Percentiles rank a stretch among this genome's conserved stretches.
Conservation (phyloP, 2,329 filamentous ascomycete genomes). For the Xylariaceae sp. region DNA sequence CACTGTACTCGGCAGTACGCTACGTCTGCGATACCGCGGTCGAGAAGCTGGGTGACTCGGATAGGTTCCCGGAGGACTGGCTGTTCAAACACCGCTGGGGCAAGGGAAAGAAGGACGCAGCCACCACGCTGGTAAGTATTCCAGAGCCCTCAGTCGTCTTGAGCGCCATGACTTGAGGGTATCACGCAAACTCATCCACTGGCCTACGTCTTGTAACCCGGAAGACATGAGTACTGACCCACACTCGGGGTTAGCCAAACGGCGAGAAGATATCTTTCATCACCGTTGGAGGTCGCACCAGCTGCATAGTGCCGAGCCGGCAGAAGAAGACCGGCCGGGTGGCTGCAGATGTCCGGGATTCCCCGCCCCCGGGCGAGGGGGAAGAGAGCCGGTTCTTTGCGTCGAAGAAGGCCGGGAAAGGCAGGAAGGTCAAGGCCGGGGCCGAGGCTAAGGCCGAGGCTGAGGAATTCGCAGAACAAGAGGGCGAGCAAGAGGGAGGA, state of each 20-base stretch:
- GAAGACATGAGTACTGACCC: too few relatives aligned
- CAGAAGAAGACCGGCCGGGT: slow-evolving; percentile 67
- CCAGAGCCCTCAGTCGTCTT: too few relatives aligned
- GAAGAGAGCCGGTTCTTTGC: slow-evolving; percentile 18
- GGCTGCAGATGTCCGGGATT: slow-evolving; percentile 32
- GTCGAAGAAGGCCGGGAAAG: slow-evolving; percentile 6
- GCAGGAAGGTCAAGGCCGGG: slow-evolving; percentile 3
- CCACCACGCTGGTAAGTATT: slow-evolving; percentile 58
- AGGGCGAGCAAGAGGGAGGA: too few relatives aligned
- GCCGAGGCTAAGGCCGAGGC: slow-evolving; percentile 7
- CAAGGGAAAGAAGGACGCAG: slow-evolving; percentile 70
- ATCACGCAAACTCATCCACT: too few relatives aligned
- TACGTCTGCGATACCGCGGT: slow-evolving; percentile 76
- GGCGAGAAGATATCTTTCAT: slow-evolving; percentile 80
- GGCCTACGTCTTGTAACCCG: too few relatives aligned
- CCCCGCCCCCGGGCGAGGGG: slow-evolving; percentile 8
- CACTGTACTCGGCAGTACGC: slow-evolving; percentile 64
- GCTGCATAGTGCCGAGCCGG: slow-evolving; percentile 74
- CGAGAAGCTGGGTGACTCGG: slow-evolving; percentile 71
- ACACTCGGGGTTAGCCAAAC: too few relatives aligned
- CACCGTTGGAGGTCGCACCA: slow-evolving; percentile 86
- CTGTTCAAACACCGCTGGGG: slow-evolving; percentile 84
- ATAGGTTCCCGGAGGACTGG: slow-evolving; percentile 80
- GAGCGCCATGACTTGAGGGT: too few relatives aligned
- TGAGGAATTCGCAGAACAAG: too few relatives aligned